Conservation (phyloP, 2,329 filamentous ascomycete genomes). For the Aspergillus phoenicis region DNA sequence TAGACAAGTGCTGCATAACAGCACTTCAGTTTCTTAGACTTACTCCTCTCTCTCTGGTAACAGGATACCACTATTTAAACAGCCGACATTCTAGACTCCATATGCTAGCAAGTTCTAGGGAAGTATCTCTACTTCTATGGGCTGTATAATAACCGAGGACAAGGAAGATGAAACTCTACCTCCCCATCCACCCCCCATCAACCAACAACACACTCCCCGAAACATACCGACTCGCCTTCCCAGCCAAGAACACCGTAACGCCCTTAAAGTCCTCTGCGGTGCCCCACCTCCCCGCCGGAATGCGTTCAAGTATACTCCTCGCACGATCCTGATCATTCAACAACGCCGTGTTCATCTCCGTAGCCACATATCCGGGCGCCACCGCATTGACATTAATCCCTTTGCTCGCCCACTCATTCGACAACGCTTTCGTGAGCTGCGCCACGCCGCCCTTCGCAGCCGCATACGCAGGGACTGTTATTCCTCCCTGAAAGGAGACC, state of each 20-base stretch:
- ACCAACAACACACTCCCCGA: conserved; percentile 80
- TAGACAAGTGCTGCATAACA: too few species aligned
- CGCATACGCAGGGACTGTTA: conserved; percentile 86
- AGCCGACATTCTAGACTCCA: too few species aligned
- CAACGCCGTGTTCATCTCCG: conserved; percentile 90
- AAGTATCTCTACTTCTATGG: too few species aligned
- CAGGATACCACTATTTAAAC: too few species aligned
- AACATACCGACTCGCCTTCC: conserved; percentile 76
- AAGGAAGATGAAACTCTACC: conserved; percentile 50
- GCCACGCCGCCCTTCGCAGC: conserved; percentile 82
- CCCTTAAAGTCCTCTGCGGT: conserved; percentile 86
- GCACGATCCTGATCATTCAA: conserved; percentile 71
- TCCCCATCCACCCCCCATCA: conserved; percentile 91
- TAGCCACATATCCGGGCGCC: conserved; percentile 69
- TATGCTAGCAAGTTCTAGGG: too few species aligned
- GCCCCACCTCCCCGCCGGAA: conserved; percentile 84
- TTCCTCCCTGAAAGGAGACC: conserved; percentile 79
- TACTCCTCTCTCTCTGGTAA: too few species aligned
- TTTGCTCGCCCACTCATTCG: conserved; percentile 81
- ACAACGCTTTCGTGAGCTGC: conserved; percentile 80
- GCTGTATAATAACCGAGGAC: too few species aligned
- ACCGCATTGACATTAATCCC: conserved; percentile 70
- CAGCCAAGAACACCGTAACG: conserved; percentile 74
- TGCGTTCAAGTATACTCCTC: conserved; percentile 74
- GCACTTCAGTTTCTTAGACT: too few species aligned